Evolutionary conservation across 345 rosid genomes (phyloP), one percentile per base, ranked within the genome.

Genomic region (Garcia nutans): DNA sequence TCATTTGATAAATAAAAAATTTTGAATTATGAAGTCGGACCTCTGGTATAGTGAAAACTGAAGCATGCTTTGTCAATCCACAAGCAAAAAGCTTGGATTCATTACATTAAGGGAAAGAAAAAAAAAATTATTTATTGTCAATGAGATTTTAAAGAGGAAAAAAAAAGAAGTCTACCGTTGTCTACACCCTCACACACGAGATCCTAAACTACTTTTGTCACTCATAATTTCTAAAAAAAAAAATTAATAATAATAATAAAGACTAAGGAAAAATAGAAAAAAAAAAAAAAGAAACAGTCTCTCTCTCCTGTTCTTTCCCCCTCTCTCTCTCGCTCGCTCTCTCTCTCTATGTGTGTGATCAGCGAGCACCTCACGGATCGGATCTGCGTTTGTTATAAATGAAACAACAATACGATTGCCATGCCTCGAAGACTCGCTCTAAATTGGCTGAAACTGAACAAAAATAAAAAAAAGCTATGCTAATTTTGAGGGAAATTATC

Each of bases 321-420:
- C 78, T 65, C 49, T 50, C 42, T 45, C 68, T 75, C 24, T 60
- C 62, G 77, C 83, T 78, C 79, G 80, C 79, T 72, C 75, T 49
- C 41, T 60, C 3, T 37, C 23, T 23, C 45, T 37, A 10, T 17
- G 7, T 52, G 9, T 59, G 78, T 72, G 86, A 91, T 86, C 89
- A 87, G 37, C 79, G 84, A 73, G 81, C 78, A 72, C 80, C 76
- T 85, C 77, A 10, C 79, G 86, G 90, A 88, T 91, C 91, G 90
- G 91, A 89, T 91, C 93, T 83, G 75, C 77, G 80, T 64, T 37
- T 66, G 74, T 10, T 72, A 64, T 71, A 78, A 42, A 50, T 70
- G 49, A 77, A 20, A 72, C 42, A 20, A 70, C 42, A 47, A 66
- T 67, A n/a, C 77, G 78, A 82, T 78, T 68, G 59, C 65, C 23